Conservation (phyloP, 352 stramenopile genomes). For the Phytophthora gonapodyides region DNA sequence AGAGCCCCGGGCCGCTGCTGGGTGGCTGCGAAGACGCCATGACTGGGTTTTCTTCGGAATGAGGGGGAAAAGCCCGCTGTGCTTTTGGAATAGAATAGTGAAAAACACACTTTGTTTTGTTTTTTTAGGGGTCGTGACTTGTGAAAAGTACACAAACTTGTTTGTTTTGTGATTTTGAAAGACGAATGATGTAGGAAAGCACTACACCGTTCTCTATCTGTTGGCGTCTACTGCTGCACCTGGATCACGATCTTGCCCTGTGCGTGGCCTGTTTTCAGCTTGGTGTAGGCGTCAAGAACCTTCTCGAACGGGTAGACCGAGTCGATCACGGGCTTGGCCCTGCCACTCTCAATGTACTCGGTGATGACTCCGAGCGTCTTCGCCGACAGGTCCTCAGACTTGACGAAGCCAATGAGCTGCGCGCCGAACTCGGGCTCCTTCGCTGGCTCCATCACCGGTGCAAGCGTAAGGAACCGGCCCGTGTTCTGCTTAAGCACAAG, state of each 20-base stretch:
- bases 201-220: too few species aligned
- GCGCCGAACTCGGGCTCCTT: constrained; percentile 53
- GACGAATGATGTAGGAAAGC: too few species aligned
- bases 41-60: constrained; percentile 19
- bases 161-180: too few species aligned
- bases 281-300: constrained; percentile 43
- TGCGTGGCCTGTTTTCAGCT: constrained; percentile 52
- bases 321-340: constrained; percentile 46
- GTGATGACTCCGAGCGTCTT: constrained; percentile 30
- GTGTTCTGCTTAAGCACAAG: constrained; percentile 33
- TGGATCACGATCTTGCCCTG: constrained; percentile 63
- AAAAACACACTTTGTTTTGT: not conserved
- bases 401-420: constrained; percentile 10
- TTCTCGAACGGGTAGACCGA: constrained; percentile 57
- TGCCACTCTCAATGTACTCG: constrained; percentile 44
- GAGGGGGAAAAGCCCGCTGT: constrained; percentile 21
- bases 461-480: constrained; percentile 31
- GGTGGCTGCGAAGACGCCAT: constrained; percentile 26
- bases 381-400: constrained; percentile 15
- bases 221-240: not conserved
- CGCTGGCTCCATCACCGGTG: constrained; percentile 28
- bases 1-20: constrained; percentile 10
- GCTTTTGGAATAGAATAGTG: constrained; percentile 7
- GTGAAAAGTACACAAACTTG: not conserved
- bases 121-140: not conserved